Conservation (phyloP, 2,329 filamentous ascomycete genomes). For the Monosporascus sp. region DNA sequence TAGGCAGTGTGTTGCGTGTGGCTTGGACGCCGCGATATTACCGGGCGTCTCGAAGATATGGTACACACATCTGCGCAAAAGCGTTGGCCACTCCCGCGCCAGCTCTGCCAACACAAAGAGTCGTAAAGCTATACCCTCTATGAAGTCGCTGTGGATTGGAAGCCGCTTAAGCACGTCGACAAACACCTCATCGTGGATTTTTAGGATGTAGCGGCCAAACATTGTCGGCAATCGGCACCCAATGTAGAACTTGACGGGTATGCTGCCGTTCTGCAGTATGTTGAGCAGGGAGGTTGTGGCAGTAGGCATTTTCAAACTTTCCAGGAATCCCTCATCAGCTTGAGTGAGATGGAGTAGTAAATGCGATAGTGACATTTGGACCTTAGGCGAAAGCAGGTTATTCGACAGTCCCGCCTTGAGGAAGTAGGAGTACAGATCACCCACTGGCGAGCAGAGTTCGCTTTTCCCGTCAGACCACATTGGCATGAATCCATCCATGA, state of each 20-base stretch:
- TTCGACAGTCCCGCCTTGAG: conserved; percentile 62
- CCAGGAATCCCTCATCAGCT: conserved; percentile 62
- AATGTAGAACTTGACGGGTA: conserved; percentile 72
- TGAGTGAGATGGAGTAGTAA: conserved; percentile 69
- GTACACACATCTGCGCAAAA: conserved; percentile 83
- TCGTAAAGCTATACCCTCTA: conserved; percentile 81
- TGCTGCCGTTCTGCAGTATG: conserved; percentile 61
- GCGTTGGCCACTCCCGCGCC: conserved; percentile 78
- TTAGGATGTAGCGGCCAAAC: conserved; percentile 78
- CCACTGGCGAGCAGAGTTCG: conserved; percentile 60
- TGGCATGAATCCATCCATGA: conserved; percentile 59
- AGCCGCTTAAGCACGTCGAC: conserved; percentile 76
- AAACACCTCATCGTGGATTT: conserved; percentile 78
- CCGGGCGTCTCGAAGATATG: conserved; percentile 90
- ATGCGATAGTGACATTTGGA: conserved; percentile 61
- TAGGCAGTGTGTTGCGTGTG: conserved; percentile 71
- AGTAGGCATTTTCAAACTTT: conserved; percentile 51
- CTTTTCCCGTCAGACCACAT: conserved; percentile 59
- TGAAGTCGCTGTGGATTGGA: conserved; percentile 65
- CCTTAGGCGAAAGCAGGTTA: conserved; percentile 63
- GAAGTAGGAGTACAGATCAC: conserved; percentile 77
- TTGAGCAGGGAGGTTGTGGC: conserved; percentile 68
- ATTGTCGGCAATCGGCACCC: conserved; percentile 65
- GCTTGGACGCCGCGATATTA: conserved; percentile 57
- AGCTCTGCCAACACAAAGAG: conserved; percentile 71